Conservation (phyloP, 2,329 filamentous ascomycete species). For the Beauveria sp. region DNA sequence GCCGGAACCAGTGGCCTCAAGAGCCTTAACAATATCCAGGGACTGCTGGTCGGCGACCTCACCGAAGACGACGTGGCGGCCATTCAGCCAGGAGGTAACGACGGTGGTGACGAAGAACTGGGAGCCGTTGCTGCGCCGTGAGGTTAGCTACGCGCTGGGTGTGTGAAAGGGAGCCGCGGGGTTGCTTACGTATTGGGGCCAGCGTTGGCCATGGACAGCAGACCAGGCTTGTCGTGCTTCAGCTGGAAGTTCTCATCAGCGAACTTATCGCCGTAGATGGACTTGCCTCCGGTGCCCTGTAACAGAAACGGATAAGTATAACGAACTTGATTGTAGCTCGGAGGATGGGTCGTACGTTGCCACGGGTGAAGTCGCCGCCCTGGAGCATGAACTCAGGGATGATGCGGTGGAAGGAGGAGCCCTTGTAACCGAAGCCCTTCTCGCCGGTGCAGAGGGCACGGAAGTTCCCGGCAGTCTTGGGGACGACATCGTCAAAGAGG, state of each 20-base stretch:
- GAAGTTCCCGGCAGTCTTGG: conserved; percentile 85
- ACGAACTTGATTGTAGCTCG: background rate
- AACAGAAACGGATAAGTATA: conserved; percentile 15
- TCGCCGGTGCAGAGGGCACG: conserved; percentile 71
- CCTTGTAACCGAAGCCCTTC: conserved; percentile 76
- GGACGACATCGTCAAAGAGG: conserved; percentile 78
- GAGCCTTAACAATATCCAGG: conserved; percentile 48
- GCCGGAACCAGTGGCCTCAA: conserved; percentile 53
- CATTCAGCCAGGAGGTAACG: conserved; percentile 76
- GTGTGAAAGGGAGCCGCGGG: background rate
- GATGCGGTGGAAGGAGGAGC: conserved; percentile 85
- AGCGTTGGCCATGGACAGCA: conserved; percentile 93
- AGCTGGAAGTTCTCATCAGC: conserved; percentile 82
- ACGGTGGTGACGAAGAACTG: conserved; percentile 98
- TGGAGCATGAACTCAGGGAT: conserved; percentile 94
- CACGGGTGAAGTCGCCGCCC: conserved; percentile 90
- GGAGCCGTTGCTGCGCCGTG: conserved; percentile 75
- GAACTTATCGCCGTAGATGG: conserved; percentile 94
- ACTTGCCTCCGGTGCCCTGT: conserved; percentile 83
- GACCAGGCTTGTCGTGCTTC: conserved; percentile 67
- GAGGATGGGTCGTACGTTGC: conserved; percentile 58
- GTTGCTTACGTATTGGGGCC: conserved; percentile 76
- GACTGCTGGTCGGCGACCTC: conserved; percentile 51
- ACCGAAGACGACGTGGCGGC: conserved; percentile 80
- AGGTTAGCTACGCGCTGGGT: conserved; percentile 18